A percentile compares a stretch with the other conserved stretches of the same genome.
phyloP scores from a whole-genome alignment of 1,284 basidiomycete species.

The Hypsizygus ulmarius region DNA sequence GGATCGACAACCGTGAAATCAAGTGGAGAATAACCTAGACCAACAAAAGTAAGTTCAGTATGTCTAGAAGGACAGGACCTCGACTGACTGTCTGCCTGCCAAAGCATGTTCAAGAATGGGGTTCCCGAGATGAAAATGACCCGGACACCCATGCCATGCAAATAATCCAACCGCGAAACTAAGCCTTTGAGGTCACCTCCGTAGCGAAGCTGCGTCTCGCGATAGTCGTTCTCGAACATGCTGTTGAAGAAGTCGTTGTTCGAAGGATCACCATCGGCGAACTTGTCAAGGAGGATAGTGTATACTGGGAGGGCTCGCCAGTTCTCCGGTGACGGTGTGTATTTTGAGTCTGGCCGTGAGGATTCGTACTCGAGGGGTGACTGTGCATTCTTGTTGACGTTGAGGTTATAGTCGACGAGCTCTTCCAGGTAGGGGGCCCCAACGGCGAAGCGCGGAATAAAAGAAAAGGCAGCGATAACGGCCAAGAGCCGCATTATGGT shows the following conservation, averaged over 20 bases:
- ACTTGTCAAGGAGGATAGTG: conserved; percentile 88
- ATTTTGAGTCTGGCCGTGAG: conserved; percentile 59
- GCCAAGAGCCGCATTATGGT: conserved; percentile 35
- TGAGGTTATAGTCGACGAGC: conserved; percentile 80
- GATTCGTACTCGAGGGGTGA: conserved; percentile 69
- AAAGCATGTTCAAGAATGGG: conserved; percentile 89
- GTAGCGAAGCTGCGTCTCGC: conserved; percentile 83
- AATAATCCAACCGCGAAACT: conserved; percentile 74
- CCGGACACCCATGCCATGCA: conserved; percentile 82
- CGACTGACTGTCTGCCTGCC: conserved; percentile 87
- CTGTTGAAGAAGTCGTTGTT: conserved; percentile 88
- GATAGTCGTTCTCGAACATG: conserved; percentile 79
- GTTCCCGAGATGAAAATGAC: conserved; percentile 90
- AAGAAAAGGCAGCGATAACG: conserved; percentile 29
- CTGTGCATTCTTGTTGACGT: conserved; percentile 74
- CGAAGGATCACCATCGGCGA: conserved; percentile 84
- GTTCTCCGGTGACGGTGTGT: conserved; percentile 79
- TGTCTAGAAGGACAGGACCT: conserved; percentile 6
- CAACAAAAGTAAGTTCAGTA: conserved; percentile 11
- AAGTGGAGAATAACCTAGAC: conserved; percentile 82
- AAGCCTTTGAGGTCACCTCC: conserved; percentile 86
- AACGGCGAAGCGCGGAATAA: conserved; percentile 26
- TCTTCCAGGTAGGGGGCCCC: conserved; percentile 77
- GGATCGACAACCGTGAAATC: conserved; percentile 89
- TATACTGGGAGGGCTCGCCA: conserved; percentile 86